Percentiles rank a stretch among this genome's conserved stretches.
phyloP scores from a whole-genome alignment of 2,329 filamentous ascomycete genomes.

The Blastomyces parvus region DNA sequence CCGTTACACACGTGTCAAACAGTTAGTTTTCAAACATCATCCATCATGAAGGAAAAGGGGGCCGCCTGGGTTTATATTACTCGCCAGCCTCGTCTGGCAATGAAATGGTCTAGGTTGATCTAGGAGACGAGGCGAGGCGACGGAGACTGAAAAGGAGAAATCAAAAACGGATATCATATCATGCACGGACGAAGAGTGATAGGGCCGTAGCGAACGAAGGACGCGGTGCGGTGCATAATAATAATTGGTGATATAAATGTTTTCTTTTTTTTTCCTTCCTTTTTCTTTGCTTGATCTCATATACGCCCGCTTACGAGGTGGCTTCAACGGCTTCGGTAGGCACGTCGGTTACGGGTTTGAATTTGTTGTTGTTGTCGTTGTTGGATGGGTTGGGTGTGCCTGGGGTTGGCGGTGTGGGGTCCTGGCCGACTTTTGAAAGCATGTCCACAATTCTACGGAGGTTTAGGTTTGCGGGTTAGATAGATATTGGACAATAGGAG shows the following conservation, averaged over 20 bases:
- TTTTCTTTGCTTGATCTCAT: background rate
- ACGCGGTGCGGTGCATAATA: too few relatives aligned
- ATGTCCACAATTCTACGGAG: slow-evolving; percentile 30
- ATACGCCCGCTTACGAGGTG: background rate
- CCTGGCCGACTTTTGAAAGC: slow-evolving; percentile 23
- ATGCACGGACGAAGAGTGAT: background rate
- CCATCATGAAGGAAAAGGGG: background rate
- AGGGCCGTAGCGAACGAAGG: background rate
- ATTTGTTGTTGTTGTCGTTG: slow-evolving; percentile 1
- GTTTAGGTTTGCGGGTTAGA: background rate
- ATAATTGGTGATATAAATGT: background rate
- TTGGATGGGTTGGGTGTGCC: slow-evolving; percentile 5
- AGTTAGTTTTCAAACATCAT: background rate
- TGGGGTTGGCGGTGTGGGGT: slow-evolving; percentile 8
- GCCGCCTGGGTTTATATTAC: background rate
- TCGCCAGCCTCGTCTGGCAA: background rate
- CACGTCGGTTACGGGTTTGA: slow-evolving; percentile 2
- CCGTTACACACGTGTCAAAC: background rate
- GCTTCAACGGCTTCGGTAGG: slow-evolving; percentile 4
- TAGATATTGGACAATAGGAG: background rate
- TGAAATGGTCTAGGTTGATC: too few relatives aligned
- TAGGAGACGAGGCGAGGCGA: background rate
- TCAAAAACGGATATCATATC: background rate
- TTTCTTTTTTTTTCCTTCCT: background rate
- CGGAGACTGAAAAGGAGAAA: background rate